A percentile compares a stretch with the other conserved stretches of the same genome.
phyloP scores from a whole-genome alignment of 257 asterid genomes.

The Fraxinus anomala region DNA sequence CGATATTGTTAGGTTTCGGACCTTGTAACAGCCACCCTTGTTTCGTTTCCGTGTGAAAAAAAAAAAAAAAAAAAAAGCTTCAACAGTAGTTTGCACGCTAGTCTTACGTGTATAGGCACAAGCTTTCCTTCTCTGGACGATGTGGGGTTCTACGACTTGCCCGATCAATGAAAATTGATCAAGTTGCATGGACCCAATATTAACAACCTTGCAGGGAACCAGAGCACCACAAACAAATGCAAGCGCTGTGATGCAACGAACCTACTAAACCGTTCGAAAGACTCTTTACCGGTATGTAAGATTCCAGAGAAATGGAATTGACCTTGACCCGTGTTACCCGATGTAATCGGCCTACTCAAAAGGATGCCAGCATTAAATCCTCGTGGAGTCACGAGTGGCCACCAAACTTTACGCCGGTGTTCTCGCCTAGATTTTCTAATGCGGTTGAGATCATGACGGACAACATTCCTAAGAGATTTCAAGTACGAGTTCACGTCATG shows the following conservation, averaged over 20 bases:
- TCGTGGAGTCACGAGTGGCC: conserved; percentile 55
- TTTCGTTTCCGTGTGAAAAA: not conserved
- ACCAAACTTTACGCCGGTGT: conserved; percentile 59
- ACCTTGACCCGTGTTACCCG: conserved; percentile 42
- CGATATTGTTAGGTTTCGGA: not conserved
- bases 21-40: not conserved
- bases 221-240: conserved; percentile 76
- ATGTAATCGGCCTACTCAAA: conserved; percentile 30
- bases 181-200: conserved; percentile 47
- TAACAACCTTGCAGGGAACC: conserved; percentile 69
- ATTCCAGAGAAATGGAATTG: conserved; percentile 62
- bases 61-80: not conserved
- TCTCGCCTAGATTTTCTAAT: conserved; percentile 56
- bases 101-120: not conserved
- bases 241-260: conserved; percentile 71
- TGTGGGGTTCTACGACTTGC: not conserved
- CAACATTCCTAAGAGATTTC: conserved; percentile 62
- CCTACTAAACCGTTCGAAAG: conserved; percentile 61
- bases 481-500: conserved; percentile 81
- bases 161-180: conserved; percentile 37
- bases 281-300: conserved; percentile 53
- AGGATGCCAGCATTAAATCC: conserved; percentile 48
- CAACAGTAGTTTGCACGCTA: not conserved
- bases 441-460: conserved; percentile 64
- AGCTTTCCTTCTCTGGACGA: not conserved